phyloP scores from a whole-genome alignment of 306 rosid species.

The Dalbergia cochinchinensis region DNA sequence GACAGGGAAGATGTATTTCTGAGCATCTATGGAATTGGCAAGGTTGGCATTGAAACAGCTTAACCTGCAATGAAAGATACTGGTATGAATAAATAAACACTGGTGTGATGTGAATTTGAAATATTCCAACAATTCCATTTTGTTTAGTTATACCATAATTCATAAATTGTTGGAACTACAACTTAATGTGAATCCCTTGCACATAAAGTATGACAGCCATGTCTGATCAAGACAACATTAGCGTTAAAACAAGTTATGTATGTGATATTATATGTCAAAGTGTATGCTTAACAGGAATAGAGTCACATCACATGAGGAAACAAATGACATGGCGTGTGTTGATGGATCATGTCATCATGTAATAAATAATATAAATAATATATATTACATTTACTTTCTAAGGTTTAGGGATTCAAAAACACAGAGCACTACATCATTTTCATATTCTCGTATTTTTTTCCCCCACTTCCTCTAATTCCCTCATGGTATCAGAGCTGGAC shows the following conservation, averaged over 20 bases:
- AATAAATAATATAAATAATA: neutral
- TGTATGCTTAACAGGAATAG: neutral
- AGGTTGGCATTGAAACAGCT: conserved; percentile 48
- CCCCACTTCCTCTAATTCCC: neutral
- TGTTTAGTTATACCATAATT: conserved; percentile 2
- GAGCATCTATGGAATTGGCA: conserved; percentile 40
- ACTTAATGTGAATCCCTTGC: conserved; percentile 13
- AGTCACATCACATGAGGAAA: neutral
- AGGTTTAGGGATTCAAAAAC: neutral
- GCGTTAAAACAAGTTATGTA: neutral
- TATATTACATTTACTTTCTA: neutral
- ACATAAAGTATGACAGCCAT: neutral
- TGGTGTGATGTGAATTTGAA: neutral
- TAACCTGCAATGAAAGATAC: conserved; percentile 41
- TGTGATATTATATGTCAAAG: neutral
- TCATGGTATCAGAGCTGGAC: neutral
- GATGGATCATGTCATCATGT: neutral
- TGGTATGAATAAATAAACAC: conserved; percentile 23
- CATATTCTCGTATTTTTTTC: neutral
- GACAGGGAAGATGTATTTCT: conserved; percentile 20
- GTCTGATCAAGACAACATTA: neutral
- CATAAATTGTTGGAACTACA: conserved; percentile 20
- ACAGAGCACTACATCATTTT: neutral
- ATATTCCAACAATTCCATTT: neutral
- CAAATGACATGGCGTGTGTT: neutral